Evolutionary conservation across 805 yeast genomes (phyloP), one percentile per base, ranked within the genome.

Genomic region (Candida rishiriensis): DNA sequence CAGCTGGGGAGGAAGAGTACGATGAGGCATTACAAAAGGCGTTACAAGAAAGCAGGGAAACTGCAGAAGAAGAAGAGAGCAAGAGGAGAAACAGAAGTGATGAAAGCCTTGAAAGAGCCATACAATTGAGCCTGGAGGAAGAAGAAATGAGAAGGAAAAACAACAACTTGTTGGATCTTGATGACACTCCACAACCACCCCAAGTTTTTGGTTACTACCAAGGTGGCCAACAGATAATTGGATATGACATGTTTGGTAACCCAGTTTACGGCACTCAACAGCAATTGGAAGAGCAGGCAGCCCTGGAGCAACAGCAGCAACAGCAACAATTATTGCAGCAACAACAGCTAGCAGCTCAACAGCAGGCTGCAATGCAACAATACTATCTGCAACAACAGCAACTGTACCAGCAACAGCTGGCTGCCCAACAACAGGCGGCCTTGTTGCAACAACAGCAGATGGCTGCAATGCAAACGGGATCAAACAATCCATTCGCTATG

Each of bases 11-110:
- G 35, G 71, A 68, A 16, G 81, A 77, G 17, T 74, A 76, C 48
- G 96, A 88, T 55, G 84, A 79, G 15, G 97, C 88, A 42, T 68
- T 91, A 52, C 83, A 80, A 63, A 73, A 74, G 39, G 97, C 96
- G 0, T 68, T 91, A 42, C 96, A 85, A 54, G 84, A 83, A 57
- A 84, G 95, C 41, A 77, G 79, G 57, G 63, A 73, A 54, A 87
- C 96, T 1, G 97, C 95, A 1, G 89, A 85, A 51, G 90, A 86
- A 49, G 97, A 89, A 53, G 85, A 80, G 49, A 72, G 71, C 42
- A 72, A 83, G 50, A 71, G 81, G 54, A 68, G 69, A 39, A 75
- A 69, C 36, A 75, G 71, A 34, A 64, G 72, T 28, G 85, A 81
- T 50, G 80, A 79, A 16, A 88, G 83, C 26, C 69, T 86, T 40